Conservation (phyloP, 441 rosid species). For the Erodium moschatum region DNA sequence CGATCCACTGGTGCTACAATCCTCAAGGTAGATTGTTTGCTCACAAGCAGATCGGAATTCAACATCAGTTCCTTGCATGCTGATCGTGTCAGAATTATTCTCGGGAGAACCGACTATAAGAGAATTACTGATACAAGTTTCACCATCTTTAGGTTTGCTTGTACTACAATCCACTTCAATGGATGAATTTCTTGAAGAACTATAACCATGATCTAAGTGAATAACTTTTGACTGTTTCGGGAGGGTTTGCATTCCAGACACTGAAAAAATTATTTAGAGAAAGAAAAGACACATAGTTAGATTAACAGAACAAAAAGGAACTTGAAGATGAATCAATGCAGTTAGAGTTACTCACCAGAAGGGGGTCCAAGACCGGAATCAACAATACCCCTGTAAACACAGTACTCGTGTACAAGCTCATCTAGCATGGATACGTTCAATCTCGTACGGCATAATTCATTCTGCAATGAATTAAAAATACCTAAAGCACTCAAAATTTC, state of each 20-base stretch:
- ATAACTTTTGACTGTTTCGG: slow-evolving; percentile 31
- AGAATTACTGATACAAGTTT: slow-evolving; percentile 31
- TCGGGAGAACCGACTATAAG: slow-evolving; percentile 33
- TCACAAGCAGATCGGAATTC: slow-evolving; percentile 53
- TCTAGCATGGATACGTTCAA: slow-evolving; percentile 62
- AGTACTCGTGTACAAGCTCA: slow-evolving; percentile 76
- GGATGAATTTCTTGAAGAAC: slow-evolving; percentile 42
- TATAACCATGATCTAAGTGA: slow-evolving; percentile 34
- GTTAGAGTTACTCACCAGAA: slow-evolving; percentile 32
- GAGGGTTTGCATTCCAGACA: slow-evolving; percentile 33
- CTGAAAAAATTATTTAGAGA: slow-evolving; percentile 5
- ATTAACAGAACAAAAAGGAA: slow-evolving; percentile 5
- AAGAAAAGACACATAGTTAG: too few relatives aligned
- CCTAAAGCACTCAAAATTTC: not conserved
- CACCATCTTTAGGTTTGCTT: slow-evolving; percentile 48
- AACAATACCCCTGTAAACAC: slow-evolving; percentile 82
- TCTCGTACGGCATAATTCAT: slow-evolving; percentile 84
- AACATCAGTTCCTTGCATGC: slow-evolving; percentile 37
- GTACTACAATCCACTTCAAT: slow-evolving; percentile 40
- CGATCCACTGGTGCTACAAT: slow-evolving; percentile 78
- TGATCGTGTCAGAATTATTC: slow-evolving; percentile 35
- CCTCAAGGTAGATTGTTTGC: slow-evolving; percentile 40
- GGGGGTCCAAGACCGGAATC: slow-evolving; percentile 40
- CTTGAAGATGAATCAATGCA: slow-evolving; percentile 11
- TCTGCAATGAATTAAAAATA: slow-evolving; percentile 42